These are phyloP conservation scores for Fusarium sp. DNA, from an alignment of 2,329 filamentous ascomycete genomes.

Conservation along the genomic window DNA sequence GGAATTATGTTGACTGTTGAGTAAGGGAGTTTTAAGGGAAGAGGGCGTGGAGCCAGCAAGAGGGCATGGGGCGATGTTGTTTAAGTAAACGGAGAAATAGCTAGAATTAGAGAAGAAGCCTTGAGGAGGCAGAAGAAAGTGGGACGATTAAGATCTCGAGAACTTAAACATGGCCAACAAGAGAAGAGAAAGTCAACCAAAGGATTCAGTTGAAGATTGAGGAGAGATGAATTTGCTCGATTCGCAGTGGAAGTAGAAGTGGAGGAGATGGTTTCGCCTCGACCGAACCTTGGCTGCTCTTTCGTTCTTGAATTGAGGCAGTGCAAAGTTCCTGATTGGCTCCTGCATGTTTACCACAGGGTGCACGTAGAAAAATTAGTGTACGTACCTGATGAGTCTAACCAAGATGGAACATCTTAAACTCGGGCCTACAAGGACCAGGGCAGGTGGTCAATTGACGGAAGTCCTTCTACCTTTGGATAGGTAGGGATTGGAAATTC, in stretches of 20 bases:
- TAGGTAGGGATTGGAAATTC: not conserved
- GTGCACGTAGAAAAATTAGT: slow-evolving; percentile 2
- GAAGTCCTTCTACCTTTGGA: slow-evolving; percentile 31
- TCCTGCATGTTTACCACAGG: slow-evolving; percentile 6
- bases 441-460: slow-evolving; percentile 21
- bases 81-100: slow-evolving; percentile 28
- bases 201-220: slow-evolving; percentile 28
- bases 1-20: slow-evolving; percentile 26
- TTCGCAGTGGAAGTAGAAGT: not conserved
- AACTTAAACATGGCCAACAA: slow-evolving; percentile 23
- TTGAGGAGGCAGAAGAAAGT: slow-evolving; percentile 19
- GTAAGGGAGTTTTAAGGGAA: slow-evolving; percentile 40
- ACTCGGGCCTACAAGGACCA: slow-evolving; percentile 27
- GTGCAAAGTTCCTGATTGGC: slow-evolving; percentile 42
- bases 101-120: slow-evolving; percentile 22
- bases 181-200: slow-evolving; percentile 9
- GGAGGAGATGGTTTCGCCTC: slow-evolving; percentile 29
- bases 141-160: slow-evolving; percentile 8
- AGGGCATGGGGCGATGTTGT: slow-evolving; percentile 35
- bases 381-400: slow-evolving; percentile 9
- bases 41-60: slow-evolving; percentile 44
- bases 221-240: slow-evolving; percentile 26
- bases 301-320: slow-evolving; percentile 40
- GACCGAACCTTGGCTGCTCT: slow-evolving; percentile 17
- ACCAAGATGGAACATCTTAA: slow-evolving; percentile 12